A percentile compares a stretch with the other conserved stretches of the same genome.
phyloP scores from a whole-genome alignment of 164 flowering plant genomes.

The Pachysandra terminalis region DNA sequence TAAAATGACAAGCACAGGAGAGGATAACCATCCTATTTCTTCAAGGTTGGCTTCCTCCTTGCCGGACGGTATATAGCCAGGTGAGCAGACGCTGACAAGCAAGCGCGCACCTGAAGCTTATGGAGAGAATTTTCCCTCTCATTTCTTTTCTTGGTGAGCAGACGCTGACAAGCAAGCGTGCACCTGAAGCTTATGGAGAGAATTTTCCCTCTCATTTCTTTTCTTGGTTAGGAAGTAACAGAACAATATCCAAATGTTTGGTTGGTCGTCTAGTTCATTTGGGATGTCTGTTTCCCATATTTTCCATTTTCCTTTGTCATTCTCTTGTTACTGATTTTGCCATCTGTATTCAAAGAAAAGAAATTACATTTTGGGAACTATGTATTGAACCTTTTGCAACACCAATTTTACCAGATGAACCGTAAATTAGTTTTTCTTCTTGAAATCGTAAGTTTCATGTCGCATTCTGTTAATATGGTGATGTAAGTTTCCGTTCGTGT shows the following conservation, averaged over 20 bases:
- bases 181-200: not conserved
- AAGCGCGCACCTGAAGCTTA: not conserved
- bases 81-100: not conserved
- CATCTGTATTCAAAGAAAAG: too few species aligned
- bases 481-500: too few species aligned
- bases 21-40: slow-evolving; percentile 1
- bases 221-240: not conserved
- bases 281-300: not conserved
- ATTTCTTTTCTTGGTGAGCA: not conserved
- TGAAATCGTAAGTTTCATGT: too few species aligned
- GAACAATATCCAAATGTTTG: not conserved
- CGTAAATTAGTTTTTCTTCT: too few species aligned
- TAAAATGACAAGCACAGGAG: slow-evolving; percentile 10
- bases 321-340: too few species aligned
- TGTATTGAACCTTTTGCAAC: too few species aligned
- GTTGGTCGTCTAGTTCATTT: not conserved
- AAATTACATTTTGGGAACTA: too few species aligned
- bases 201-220: not conserved
- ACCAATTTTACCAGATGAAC: too few species aligned
- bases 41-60: slow-evolving; percentile 9
- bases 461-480: too few species aligned
- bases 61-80: not conserved
- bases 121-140: not conserved
- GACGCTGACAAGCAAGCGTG: not conserved
- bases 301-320: too few species aligned